Conservation (phyloP, 805 yeast genomes). For the Metschnikowia dekortorum region DNA sequence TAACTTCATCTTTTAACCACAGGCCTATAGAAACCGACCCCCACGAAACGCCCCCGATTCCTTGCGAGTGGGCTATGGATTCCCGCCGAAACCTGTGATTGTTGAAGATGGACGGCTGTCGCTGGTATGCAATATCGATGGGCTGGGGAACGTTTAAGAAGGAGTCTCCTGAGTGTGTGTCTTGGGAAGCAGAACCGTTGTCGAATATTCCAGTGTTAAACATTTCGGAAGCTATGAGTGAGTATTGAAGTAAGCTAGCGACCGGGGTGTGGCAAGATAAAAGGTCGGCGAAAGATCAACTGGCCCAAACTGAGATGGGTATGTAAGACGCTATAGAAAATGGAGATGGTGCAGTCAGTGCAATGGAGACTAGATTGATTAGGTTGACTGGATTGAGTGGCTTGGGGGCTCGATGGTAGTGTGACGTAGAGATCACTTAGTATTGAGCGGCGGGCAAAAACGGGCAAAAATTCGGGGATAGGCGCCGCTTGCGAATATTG, state of each 20-base stretch:
- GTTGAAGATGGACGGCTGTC: conserved; percentile 39
- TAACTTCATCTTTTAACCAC: conserved; percentile 92
- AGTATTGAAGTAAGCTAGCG: not conserved
- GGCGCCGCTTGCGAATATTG: not conserved
- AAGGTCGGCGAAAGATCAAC: too few species aligned
- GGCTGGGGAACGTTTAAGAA: conserved; percentile 35
- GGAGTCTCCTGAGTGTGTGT: conserved; percentile 19
- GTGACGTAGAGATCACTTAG: conserved; percentile 2
- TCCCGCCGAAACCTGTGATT: conserved; percentile 65
- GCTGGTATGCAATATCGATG: conserved; percentile 41
- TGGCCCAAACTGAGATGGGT: not conserved
- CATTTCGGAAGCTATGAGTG: conserved; percentile 20
- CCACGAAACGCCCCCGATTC: conserved; percentile 98
- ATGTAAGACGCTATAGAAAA: not conserved
- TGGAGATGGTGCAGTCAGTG: not conserved
- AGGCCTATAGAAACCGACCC: conserved; percentile 93
- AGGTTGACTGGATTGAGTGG: too few species aligned
- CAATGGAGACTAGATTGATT: not conserved
- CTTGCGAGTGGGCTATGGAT: conserved; percentile 91
- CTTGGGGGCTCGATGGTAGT: not conserved
- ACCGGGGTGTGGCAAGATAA: not conserved
- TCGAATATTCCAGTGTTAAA: conserved; percentile 43
- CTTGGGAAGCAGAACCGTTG: conserved; percentile 20
- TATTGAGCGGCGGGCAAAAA: conserved; percentile 3
- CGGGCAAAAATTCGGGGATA: not conserved